Evolutionary conservation across 2,329 filamentous ascomycete genomes (phyloP).

Genomic region (Talaromyces sp.): DNA sequence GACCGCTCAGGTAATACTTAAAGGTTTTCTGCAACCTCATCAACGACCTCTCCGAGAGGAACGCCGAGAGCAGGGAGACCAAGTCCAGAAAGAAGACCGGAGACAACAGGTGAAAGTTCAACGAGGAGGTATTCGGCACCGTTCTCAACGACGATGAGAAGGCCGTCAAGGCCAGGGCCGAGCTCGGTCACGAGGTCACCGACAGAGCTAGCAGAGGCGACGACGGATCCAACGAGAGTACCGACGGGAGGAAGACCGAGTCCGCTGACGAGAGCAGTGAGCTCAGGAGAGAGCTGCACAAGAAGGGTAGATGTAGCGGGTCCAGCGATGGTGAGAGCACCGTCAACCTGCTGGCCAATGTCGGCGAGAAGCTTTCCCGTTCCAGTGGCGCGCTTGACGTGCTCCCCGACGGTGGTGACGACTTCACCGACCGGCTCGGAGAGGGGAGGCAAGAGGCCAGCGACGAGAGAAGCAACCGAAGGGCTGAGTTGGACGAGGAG

Average conservation of each 20-base stretch:
- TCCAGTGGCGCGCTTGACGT: constrained; percentile 28
- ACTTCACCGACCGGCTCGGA: constrained; percentile 29
- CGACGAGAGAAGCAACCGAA: constrained; percentile 27
- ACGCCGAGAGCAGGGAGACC: constrained; percentile 27
- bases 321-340: constrained; percentile 30
- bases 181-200: constrained; percentile 30
- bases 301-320: constrained; percentile 29
- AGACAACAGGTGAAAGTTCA: constrained; percentile 23
- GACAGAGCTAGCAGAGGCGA: constrained; percentile 25
- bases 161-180: constrained; percentile 21
- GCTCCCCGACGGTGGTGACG: constrained; percentile 27
- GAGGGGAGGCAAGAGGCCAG: constrained; percentile 30
- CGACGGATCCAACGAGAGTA: constrained; percentile 27
- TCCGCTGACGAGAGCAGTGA: constrained; percentile 27
- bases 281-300: constrained; percentile 31
- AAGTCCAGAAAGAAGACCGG: constrained; percentile 25
- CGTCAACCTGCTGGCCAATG: constrained; percentile 25
- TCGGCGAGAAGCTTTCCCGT: constrained; percentile 28
- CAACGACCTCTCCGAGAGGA: constrained; percentile 29
- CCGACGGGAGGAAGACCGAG: constrained; percentile 30
- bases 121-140: constrained; percentile 25
- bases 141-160: constrained; percentile 24
- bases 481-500: constrained; percentile 32
- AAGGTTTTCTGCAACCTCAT: constrained; percentile 20
- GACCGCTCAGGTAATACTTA: neutral